These are phyloP conservation scores for Saprolegnia diclina DNA, from an alignment of 352 stramenopile genomes.

Conservation along the genomic window DNA sequence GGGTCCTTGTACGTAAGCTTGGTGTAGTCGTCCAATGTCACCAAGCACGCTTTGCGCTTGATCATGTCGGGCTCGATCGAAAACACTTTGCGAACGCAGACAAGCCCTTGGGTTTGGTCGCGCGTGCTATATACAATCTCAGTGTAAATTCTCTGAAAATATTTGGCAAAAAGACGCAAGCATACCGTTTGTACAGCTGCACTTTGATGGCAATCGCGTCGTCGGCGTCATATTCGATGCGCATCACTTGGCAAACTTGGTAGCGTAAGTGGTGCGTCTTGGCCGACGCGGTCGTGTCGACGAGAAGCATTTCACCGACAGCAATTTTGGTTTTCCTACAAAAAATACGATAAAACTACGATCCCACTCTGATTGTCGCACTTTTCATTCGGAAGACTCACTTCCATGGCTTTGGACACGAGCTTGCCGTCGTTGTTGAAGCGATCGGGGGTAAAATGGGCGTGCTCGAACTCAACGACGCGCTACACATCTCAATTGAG, in stretches of 20 bases:
- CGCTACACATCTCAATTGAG: constrained; percentile 33
- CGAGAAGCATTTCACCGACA: constrained; percentile 61
- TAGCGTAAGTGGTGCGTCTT: constrained; percentile 64
- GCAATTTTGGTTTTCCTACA: not conserved
- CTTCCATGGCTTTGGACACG: constrained; percentile 11
- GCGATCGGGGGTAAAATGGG: constrained; percentile 41
- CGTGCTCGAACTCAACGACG: constrained; percentile 38
- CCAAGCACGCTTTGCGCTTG: constrained; percentile 14
- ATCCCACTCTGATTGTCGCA: not conserved
- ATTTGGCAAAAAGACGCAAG: not conserved
- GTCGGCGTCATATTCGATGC: constrained; percentile 37
- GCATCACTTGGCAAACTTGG: constrained; percentile 76
- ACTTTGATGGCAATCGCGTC: constrained; percentile 18
- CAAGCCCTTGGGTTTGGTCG: not conserved
- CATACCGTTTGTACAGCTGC: constrained; percentile 11
- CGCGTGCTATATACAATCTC: not conserved
- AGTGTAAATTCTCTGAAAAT: not conserved
- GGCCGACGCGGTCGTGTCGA: constrained; percentile 39
- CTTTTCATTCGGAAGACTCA: constrained; percentile 2
- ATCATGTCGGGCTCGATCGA: constrained; percentile 10
- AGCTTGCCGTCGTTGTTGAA: constrained; percentile 24
- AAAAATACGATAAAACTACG: not conserved
- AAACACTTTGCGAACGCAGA: constrained; percentile 3
- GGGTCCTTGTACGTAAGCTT: constrained; percentile 12
- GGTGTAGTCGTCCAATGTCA: not conserved